phyloP scores from a whole-genome alignment of 2,329 filamentous ascomycete species.

The Zymoseptoria tritici region DNA sequence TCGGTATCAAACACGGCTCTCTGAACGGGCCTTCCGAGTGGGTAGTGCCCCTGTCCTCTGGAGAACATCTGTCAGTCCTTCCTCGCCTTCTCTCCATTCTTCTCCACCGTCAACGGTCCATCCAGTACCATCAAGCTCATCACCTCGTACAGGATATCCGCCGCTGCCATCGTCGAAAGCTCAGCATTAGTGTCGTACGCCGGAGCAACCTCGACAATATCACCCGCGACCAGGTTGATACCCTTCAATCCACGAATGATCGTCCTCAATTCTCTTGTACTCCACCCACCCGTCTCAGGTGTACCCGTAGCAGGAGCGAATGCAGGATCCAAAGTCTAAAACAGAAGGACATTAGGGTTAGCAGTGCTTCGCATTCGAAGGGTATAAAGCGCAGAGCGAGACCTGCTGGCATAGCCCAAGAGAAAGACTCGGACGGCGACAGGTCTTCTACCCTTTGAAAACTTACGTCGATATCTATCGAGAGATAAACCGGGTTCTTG shows the following conservation, averaged over 20 bases:
- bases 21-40: too few species aligned
- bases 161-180: constrained; percentile 65
- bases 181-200: constrained; percentile 68
- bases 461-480: constrained; percentile 66
- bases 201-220: constrained; percentile 68
- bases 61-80: too few species aligned
- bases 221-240: constrained; percentile 61
- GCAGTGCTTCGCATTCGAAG: too few species aligned
- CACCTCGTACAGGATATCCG: constrained; percentile 67
- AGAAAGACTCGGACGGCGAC: too few species aligned
- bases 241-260: constrained; percentile 63
- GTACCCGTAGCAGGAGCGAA: constrained; percentile 55
- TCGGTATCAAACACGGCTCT: too few species aligned
- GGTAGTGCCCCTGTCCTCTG: too few species aligned
- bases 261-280: constrained; percentile 58
- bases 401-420: too few species aligned
- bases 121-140: constrained; percentile 79
- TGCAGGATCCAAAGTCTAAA: constrained; percentile 65
- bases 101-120: constrained; percentile 53
- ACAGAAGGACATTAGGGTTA: too few species aligned
- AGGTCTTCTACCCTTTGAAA: too few species aligned
- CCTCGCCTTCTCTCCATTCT: constrained; percentile 19
- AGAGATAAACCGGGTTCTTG: constrained; percentile 68
- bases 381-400: too few species aligned
- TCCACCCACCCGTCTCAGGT: constrained; percentile 56